Percentiles rank a stretch among this genome's conserved stretches.
These are phyloP conservation scores for Ramaria sp. DNA, from an alignment of 768 basidiomycete genomes.

Conservation along the genomic window DNA sequence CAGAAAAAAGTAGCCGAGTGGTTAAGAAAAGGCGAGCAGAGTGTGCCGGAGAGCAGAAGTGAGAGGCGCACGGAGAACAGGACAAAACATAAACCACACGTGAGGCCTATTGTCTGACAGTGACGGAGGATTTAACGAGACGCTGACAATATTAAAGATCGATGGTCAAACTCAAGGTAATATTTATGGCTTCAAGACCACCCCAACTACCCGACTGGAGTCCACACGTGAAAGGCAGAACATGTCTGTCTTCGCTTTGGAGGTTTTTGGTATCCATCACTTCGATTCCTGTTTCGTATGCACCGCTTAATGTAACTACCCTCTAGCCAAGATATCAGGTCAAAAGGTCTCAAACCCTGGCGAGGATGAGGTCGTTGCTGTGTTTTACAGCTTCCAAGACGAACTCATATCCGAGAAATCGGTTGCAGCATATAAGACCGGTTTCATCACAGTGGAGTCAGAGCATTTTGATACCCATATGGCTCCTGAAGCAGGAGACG, in stretches of 20 bases:
- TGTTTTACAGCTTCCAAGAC: conserved; percentile 67
- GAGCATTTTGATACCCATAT: conserved; percentile 28
- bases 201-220: conserved; percentile 32
- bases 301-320: neutral
- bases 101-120: conserved; percentile 5
- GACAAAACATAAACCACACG: conserved; percentile 2
- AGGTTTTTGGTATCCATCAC: conserved; percentile 62
- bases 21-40: conserved; percentile 29
- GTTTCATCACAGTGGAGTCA: conserved; percentile 43
- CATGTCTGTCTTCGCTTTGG: conserved; percentile 75
- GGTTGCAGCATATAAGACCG: conserved; percentile 25
- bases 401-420: conserved; percentile 25
- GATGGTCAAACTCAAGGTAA: conserved; percentile 70
- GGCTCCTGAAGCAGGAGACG: conserved; percentile 27
- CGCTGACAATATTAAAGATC: conserved; percentile 28
- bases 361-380: conserved; percentile 50
- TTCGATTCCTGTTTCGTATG: neutral
- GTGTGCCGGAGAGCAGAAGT: too few relatives aligned
- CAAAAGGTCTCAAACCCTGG: conserved; percentile 55
- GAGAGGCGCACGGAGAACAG: neutral
- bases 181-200: conserved; percentile 53
- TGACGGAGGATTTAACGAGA: too few relatives aligned
- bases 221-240: conserved; percentile 47
- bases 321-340: conserved; percentile 48
- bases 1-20: conserved; percentile 42